Conservation (phyloP, 768 basidiomycete genomes). For the Boletales sp. region DNA sequence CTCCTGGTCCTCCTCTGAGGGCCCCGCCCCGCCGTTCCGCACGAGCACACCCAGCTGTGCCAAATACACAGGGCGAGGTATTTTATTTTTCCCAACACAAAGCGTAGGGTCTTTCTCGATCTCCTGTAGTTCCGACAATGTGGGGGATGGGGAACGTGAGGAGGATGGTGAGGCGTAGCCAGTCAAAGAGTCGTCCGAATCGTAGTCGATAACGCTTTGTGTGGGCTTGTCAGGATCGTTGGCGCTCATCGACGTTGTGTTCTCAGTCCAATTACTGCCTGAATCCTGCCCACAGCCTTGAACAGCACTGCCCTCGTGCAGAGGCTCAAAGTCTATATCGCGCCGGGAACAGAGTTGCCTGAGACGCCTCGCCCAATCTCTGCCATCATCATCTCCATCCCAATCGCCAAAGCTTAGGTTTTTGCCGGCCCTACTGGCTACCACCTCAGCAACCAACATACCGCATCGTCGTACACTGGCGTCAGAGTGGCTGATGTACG, state of each 20-base stretch:
- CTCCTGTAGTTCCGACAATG: conserved; percentile 74
- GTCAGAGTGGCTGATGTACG: conserved; percentile 79
- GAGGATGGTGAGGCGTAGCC: conserved; percentile 70
- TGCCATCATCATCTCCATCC: conserved; percentile 71
- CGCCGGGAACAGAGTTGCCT: conserved; percentile 48
- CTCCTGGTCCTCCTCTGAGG: conserved; percentile 57
- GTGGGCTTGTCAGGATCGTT: conserved; percentile 4
- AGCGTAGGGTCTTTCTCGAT: conserved; percentile 85
- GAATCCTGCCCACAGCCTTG: conserved; percentile 1
- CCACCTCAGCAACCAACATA: conserved; percentile 87
- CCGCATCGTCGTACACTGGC: conserved; percentile 77
- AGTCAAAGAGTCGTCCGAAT: conserved; percentile 79
- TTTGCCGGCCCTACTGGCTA: conserved; percentile 60
- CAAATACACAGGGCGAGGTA: conserved; percentile 85
- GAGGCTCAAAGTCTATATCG: conserved; percentile 48
- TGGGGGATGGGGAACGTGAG: conserved; percentile 77
- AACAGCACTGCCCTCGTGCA: conserved; percentile 9
- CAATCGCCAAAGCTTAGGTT: conserved; percentile 77
- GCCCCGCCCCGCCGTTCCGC: conserved; percentile 50
- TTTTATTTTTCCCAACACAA: conserved; percentile 63
- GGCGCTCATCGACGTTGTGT: conserved; percentile 3
- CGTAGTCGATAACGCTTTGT: conserved; percentile 39
- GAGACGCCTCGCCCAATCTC: conserved; percentile 60
- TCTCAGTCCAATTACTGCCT: conserved; percentile 14
- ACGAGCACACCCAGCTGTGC: conserved; percentile 78